A percentile compares a stretch with the other conserved stretches of the same genome.
phyloP scores from a whole-genome alignment of 495 filamentous ascomycete genomes.

The Aspergillus funiculosus region DNA sequence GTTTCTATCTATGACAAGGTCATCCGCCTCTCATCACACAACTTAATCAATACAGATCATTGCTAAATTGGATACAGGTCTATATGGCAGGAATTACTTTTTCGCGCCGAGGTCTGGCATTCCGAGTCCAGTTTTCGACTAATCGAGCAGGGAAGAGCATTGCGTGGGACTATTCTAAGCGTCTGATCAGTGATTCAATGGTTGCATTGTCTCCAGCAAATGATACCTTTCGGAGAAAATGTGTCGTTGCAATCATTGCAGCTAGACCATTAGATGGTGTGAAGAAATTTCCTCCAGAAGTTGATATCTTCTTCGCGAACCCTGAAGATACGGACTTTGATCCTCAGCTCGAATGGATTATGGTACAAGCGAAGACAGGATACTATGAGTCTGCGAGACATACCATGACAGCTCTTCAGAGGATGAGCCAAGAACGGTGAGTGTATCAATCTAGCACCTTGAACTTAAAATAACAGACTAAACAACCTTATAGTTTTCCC shows the following conservation, averaged over 20 bases:
- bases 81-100: slow-evolving; percentile 59
- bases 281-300: slow-evolving; percentile 58
- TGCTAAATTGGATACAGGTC: slow-evolving; percentile 44
- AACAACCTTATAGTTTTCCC: slow-evolving; percentile 47
- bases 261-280: slow-evolving; percentile 60
- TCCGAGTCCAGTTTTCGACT: slow-evolving; percentile 66
- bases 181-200: slow-evolving; percentile 62
- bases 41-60: too few species aligned
- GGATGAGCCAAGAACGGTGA: slow-evolving; percentile 55
- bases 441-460: slow-evolving; percentile 20
- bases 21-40: neutral
- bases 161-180: slow-evolving; percentile 68
- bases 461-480: slow-evolving; percentile 12
- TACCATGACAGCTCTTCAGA: slow-evolving; percentile 67
- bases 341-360: slow-evolving; percentile 62
- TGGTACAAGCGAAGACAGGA: slow-evolving; percentile 66
- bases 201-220: slow-evolving; percentile 61
- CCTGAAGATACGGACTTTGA: slow-evolving; percentile 61
- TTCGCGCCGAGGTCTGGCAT: slow-evolving; percentile 55
- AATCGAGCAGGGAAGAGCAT: slow-evolving; percentile 61
- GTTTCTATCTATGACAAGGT: slow-evolving; percentile 74
- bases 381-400: slow-evolving; percentile 74
- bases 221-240: slow-evolving; percentile 60
- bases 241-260: slow-evolving; percentile 67
- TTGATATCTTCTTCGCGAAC: slow-evolving; percentile 69